A percentile compares a stretch with the other conserved stretches of the same genome.
Conservation (phyloP, 345 rosid genomes). For the Turritis glabra region DNA sequence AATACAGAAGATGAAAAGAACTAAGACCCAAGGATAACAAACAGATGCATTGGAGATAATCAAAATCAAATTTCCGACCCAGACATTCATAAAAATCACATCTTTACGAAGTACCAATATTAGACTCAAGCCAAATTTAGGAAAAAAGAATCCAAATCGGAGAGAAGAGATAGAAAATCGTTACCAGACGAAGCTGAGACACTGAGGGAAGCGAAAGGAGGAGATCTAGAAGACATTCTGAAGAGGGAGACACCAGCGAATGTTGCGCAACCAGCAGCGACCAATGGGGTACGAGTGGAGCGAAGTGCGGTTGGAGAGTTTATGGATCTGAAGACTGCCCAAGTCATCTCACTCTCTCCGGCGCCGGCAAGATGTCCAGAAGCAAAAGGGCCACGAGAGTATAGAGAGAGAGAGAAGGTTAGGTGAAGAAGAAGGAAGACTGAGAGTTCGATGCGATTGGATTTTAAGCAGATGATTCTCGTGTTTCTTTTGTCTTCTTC, state of each 20-base stretch:
- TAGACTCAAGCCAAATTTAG: neutral
- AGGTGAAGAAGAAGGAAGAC: slow-evolving; percentile 31
- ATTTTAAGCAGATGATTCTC: slow-evolving; percentile 44
- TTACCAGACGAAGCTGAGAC: slow-evolving; percentile 40
- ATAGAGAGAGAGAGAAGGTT: slow-evolving; percentile 21
- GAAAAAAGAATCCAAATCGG: neutral
- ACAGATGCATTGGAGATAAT: neutral
- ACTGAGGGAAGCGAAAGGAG: slow-evolving; percentile 44
- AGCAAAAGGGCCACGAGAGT: neutral
- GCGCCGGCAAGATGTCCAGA: slow-evolving; percentile 17
- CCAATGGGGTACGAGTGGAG: slow-evolving; percentile 34
- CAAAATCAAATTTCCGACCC: neutral
- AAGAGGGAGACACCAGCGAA: slow-evolving; percentile 37
- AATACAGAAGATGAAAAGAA: neutral
- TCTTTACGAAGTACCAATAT: neutral
- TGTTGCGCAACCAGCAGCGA: slow-evolving; percentile 39
- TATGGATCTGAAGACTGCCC: slow-evolving; percentile 38
- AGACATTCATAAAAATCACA: slow-evolving; percentile 25
- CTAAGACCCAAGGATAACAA: slow-evolving; percentile 3
- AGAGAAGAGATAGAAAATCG: neutral
- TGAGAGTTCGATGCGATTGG: slow-evolving; percentile 12
- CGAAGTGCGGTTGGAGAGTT: slow-evolving; percentile 37
- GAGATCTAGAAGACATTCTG: slow-evolving; percentile 37
- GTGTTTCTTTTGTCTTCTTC: slow-evolving; percentile 16
- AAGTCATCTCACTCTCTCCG: slow-evolving; percentile 38